These are phyloP conservation scores for Spathaspora hagerdaliae DNA, from an alignment of 805 yeast genomes.

Conservation along the genomic window DNA sequence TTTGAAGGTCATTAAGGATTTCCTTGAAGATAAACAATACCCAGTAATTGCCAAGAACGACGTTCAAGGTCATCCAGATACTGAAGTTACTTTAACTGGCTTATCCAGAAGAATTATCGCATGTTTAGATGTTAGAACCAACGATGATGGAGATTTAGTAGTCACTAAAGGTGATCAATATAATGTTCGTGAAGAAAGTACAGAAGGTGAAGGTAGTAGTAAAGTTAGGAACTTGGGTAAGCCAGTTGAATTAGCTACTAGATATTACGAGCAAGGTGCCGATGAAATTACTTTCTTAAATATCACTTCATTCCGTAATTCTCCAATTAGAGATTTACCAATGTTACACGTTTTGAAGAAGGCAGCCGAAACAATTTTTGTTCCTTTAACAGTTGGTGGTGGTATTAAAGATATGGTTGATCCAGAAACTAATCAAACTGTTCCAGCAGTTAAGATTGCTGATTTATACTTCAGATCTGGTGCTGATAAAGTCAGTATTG, in stretches of 20 bases:
- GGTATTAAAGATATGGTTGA: slow-evolving; percentile 91
- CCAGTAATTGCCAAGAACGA: slow-evolving; percentile 15
- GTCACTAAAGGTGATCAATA: slow-evolving; percentile 99
- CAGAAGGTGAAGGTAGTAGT: slow-evolving; percentile 24
- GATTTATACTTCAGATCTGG: slow-evolving; percentile 90
- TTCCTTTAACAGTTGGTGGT: slow-evolving; percentile 97
- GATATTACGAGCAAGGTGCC: slow-evolving; percentile 90
- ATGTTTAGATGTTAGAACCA: slow-evolving; percentile 93
- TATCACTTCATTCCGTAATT: slow-evolving; percentile 92
- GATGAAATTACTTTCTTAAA: slow-evolving; percentile 95
- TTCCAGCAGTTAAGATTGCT: slow-evolving; percentile 90
- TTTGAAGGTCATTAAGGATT: slow-evolving; percentile 66
- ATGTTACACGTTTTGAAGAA: slow-evolving; percentile 84
- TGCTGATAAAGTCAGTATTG: slow-evolving; percentile 96
- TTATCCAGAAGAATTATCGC: slow-evolving; percentile 91
- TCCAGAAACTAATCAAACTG: slow-evolving; percentile 66
- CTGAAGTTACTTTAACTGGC: slow-evolving; percentile 48
- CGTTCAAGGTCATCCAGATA: slow-evolving; percentile 17
- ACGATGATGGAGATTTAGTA: slow-evolving; percentile 91
- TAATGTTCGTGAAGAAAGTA: slow-evolving; percentile 75
- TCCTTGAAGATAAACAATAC: slow-evolving; percentile 46
- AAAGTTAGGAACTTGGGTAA: slow-evolving; percentile 91
- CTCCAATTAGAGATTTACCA: slow-evolving; percentile 90
- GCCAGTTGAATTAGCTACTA: slow-evolving; percentile 91
- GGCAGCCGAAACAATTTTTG: slow-evolving; percentile 89